Conservation (phyloP, 176 grass and related monocot genomes). For the Oryza officinalis region DNA sequence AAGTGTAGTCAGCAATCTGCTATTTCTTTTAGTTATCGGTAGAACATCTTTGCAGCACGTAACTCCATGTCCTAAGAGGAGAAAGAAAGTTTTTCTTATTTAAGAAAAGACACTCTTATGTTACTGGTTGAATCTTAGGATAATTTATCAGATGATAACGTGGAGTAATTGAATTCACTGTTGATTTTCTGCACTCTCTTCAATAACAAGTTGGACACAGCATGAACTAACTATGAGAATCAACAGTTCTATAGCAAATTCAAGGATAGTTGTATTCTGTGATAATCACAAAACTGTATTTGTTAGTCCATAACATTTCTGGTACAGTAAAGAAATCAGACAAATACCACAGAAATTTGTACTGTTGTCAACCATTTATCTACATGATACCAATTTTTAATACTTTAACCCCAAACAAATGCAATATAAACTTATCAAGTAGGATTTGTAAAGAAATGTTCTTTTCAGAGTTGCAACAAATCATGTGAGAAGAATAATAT, state of each 20-base stretch:
- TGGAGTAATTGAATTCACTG: not conserved
- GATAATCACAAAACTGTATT: not conserved
- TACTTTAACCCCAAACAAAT: constrained; percentile 15
- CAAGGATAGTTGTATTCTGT: not conserved
- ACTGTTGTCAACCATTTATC: not conserved
- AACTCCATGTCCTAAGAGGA: not conserved
- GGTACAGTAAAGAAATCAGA: not conserved
- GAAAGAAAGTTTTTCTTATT: not conserved
- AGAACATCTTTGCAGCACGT: not conserved
- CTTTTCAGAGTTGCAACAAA: constrained; percentile 14
- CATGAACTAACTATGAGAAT: not conserved
- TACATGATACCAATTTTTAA: not conserved
- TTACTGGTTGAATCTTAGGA: not conserved
- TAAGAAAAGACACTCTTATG: not conserved
- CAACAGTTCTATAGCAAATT: constrained; percentile 12
- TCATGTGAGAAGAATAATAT: constrained; percentile 33
- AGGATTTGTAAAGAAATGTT: not conserved
- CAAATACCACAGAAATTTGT: constrained; percentile 8
- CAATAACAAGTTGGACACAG: not conserved
- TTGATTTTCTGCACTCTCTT: not conserved
- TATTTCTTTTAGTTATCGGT: not conserved
- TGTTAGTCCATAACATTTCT: not conserved
- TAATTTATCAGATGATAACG: not conserved
- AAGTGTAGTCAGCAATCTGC: not conserved
- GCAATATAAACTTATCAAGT: not conserved